Conservation (phyloP, 768 basidiomycete species). For the Lepiota venenata region DNA sequence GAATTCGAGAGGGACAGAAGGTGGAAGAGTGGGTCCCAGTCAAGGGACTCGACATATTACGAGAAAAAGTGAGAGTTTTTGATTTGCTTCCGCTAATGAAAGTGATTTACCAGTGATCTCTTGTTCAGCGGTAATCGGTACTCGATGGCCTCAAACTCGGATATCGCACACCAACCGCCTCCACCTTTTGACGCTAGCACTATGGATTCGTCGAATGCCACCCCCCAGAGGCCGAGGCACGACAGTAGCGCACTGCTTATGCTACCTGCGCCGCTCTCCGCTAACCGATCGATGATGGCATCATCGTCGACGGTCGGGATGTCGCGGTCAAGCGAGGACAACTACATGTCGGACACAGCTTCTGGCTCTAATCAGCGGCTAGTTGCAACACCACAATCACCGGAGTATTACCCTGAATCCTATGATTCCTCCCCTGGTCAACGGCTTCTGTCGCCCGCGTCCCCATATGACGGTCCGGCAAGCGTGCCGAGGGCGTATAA, state of each 20-base stretch:
- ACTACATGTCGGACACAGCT: slow-evolving; percentile 37
- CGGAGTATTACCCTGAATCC: slow-evolving; percentile 37
- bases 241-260: slow-evolving; percentile 72
- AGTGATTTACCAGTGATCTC: slow-evolving; percentile 12
- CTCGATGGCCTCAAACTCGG: slow-evolving; percentile 76
- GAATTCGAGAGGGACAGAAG: slow-evolving; percentile 96
- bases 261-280: slow-evolving; percentile 71
- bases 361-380: slow-evolving; percentile 41
- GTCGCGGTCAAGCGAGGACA: slow-evolving; percentile 48
- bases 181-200: slow-evolving; percentile 57
- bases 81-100: slow-evolving; percentile 1
- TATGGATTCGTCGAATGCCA: slow-evolving; percentile 50
- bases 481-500: slow-evolving; percentile 9
- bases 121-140: slow-evolving; percentile 48
- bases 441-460: slow-evolving; percentile 27
- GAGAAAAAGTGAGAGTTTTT: slow-evolving; percentile 68
- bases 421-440: slow-evolving; percentile 31
- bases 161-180: slow-evolving; percentile 58
- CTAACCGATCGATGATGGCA: slow-evolving; percentile 49
- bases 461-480: slow-evolving; percentile 22
- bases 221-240: slow-evolving; percentile 49
- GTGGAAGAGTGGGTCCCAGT: slow-evolving; percentile 86
- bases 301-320: slow-evolving; percentile 44
- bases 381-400: slow-evolving; percentile 36
- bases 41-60: slow-evolving; percentile 71